phyloP scores from a whole-genome alignment of 2,329 filamentous ascomycete species.

The Fragosphaeria purpurea region DNA sequence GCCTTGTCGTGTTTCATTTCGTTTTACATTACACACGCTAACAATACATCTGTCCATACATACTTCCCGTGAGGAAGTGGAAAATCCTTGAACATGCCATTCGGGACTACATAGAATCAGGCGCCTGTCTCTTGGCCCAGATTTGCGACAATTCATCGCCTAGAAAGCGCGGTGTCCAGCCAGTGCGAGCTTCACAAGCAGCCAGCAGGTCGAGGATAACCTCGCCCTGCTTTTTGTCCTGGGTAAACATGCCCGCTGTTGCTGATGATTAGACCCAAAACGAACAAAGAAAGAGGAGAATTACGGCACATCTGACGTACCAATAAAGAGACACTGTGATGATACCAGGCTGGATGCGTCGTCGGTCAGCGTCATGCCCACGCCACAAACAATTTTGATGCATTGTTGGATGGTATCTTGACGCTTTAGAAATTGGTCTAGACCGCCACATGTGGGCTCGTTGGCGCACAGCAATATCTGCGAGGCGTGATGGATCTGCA shows the following conservation, averaged over 20 bases:
- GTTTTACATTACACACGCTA: too few species aligned
- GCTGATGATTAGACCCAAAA: too few species aligned
- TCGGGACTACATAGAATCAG: too few species aligned
- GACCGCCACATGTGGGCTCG: conserved; percentile 19
- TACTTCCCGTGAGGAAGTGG: too few species aligned
- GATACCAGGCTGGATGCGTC: conserved; percentile 30
- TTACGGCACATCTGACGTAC: not conserved
- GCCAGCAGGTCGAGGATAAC: not conserved
- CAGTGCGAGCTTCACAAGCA: not conserved
- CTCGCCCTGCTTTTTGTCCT: not conserved
- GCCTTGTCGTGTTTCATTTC: too few species aligned
- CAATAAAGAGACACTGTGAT: conserved; percentile 28
- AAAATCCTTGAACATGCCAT: too few species aligned
- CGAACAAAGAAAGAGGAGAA: not conserved
- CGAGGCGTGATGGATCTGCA: not conserved
- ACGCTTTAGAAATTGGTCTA: conserved; percentile 33
- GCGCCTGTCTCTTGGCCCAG: not conserved
- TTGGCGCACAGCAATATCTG: not conserved
- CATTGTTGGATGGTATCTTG: conserved; percentile 34
- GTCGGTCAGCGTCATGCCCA: conserved; percentile 33
- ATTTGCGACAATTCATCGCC: not conserved
- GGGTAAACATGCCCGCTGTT: not conserved
- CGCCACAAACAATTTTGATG: conserved; percentile 38
- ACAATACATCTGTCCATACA: too few species aligned
- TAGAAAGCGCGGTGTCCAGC: not conserved